Base-by-base conservation (phyloP, 2,329 filamentous ascomycete genomes). In the Fusarium sarcochroum region DNA sequence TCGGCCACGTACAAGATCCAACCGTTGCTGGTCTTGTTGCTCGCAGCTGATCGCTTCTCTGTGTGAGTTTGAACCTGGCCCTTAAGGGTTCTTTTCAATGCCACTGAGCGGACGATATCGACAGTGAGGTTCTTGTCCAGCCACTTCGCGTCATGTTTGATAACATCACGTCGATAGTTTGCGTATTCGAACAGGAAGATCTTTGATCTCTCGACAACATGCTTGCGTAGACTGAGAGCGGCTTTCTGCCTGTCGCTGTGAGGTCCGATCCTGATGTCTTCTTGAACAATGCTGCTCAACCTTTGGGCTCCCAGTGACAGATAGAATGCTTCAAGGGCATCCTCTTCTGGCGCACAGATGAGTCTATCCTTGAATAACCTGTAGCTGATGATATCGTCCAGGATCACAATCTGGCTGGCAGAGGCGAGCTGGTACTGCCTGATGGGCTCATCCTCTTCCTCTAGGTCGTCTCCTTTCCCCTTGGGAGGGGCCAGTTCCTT, bases 331-430 rank as follows among this genome's bases (percentile, higher is more conserved):
- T 99, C 96, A 2, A 99, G 83, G 0, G 81, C 77, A 66, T 98
- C 96, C 75, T 99, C 96, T 77, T 97, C 93, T 0, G 96, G 97
- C 1, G 94, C 94, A 63, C 92, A 94, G 27, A 97, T 86, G 30
- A 99, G 84, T 66, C 89, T 88, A 52, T 93, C 89, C 75, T 94
- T 95, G 84, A 99, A 99, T 2, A 96, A 84, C 34, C 91, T 90
- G 77, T 95, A 97, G 74, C 92, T 94, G 73, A 93, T 92, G 72
- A 96, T 94, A 73, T 98, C 95, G 76, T 97, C 93, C 13, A 94
- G 83, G 56, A 97, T 87, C 41, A 96, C 90, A 71, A 96, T 91
- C 53, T 92, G 85, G 49, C 82, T 84, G 2, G 94, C 90, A 34
- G 87, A 83, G 2, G 91, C 90, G 37, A 99, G 86, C 67, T 92